These are phyloP conservation scores for Cryptococcus sp. DNA, from an alignment of 1,284 basidiomycete genomes.

Conservation along the genomic window DNA sequence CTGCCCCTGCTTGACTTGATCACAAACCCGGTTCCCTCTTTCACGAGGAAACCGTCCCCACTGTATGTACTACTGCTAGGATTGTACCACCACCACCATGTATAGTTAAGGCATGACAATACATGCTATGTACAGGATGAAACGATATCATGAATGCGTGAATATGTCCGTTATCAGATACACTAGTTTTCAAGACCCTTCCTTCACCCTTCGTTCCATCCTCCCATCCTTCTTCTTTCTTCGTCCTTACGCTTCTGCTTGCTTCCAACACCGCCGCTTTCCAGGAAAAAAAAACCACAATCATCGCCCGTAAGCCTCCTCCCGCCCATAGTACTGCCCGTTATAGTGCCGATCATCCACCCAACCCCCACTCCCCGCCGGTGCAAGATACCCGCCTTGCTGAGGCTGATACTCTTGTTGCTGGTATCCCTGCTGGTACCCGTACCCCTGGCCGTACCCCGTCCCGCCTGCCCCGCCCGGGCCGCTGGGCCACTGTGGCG, in stretches of 20 bases:
- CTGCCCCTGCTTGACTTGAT: no score
- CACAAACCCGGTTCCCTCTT: no score
- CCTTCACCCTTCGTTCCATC: not conserved
- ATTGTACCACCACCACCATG: no score
- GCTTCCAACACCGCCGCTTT: no score
- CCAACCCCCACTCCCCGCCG: constrained; percentile 20
- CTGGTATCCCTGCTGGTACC: constrained; percentile 3
- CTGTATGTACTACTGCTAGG: no score
- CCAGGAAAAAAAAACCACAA: not conserved
- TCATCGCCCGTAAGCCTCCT: constrained; percentile 27
- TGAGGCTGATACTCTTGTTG: not conserved
- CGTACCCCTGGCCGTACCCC: constrained; percentile 3
- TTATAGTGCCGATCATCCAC: constrained; percentile 42
- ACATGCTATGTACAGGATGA: no score
- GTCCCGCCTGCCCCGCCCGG: not conserved
- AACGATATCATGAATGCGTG: no score
- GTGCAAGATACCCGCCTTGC: constrained; percentile 1
- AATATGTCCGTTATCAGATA: no score
- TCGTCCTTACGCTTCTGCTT: no score
- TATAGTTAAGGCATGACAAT: no score
- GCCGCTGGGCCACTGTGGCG: not conserved
- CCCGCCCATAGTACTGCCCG: constrained; percentile 35
- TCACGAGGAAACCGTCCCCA: no score
- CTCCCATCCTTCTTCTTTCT: not conserved
- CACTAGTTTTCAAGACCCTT: no score